Evolutionary conservation across 805 yeast species (phyloP), one percentile per base, ranked within the genome.

Genomic region (Metschnikowia koreensis): DNA sequence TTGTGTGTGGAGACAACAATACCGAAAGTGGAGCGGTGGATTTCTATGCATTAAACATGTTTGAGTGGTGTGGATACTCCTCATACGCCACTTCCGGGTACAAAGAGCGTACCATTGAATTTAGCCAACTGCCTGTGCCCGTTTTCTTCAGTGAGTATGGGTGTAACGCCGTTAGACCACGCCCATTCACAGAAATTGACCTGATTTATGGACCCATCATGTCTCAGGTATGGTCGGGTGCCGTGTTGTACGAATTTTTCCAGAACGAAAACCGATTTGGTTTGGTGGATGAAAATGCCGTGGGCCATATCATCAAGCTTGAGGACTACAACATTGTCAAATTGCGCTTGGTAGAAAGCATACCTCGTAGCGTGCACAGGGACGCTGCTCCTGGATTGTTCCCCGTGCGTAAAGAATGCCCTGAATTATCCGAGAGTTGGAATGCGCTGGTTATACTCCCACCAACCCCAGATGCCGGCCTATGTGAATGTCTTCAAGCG

Each of bases 401-500:
- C 34, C 45, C 40, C 22, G 33, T 27, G n/a, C 27, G 13, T 10
- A 16, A 17, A 5, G 41, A 37, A 11, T 57, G 60, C 16, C 59
- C 59, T 3, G 28, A 27, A 3, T 38, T 49, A 4, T 41, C 57
- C 7, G 15, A 34, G 29, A 17, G 51, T 8, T 57, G 60, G 60
- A 46, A 48, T 17, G 40, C 52, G 43, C 54, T 49, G 59, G 38
- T 34, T 16, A 2, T 43, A 8, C 55, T 77, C 33, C 82, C 82
- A 0, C 67, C 62, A 6, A 67, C 72, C 1, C 82, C 83, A 1
- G 70, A 74, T 51, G 55, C 65, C 9, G 71, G 69, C 13, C 64
- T 70, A 47, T 79, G 82, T 61, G 78, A 73, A 53, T 77, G 81
- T 55, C 62, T 76, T 31, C 67, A 73, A 64, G 58, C 74, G 8